Base-by-base conservation (phyloP, 441 rosid species). In the Mallotus repandus region DNA sequence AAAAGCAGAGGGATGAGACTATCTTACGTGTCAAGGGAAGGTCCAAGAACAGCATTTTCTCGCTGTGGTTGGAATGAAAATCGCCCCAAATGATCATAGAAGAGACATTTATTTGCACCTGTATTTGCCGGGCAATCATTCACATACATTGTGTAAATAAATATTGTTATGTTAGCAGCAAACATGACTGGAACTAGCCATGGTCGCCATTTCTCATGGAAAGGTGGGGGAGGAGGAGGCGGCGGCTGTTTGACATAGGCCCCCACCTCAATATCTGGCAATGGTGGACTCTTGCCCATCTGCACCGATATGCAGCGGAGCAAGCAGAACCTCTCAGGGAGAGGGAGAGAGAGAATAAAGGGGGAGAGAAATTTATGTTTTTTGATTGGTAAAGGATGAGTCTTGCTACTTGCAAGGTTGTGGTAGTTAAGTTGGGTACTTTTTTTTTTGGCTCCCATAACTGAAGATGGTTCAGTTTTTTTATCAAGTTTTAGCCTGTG, bases 141-240 rank as follows among this genome's bases (percentile, higher is more conserved):
- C 29, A 84, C 63, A 56, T 90, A 84, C 98, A 94, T 89, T 43
- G 87, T 78, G 79, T 76, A 76, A 19, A 78, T 76, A 77, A 94
- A 91, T 55, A 83, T 53, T n/a, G 73, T 74, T 25, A 83, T 46
- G 48, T 92, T 79, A 41, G 76, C 89, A 35, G 81, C 45, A 41
- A 87, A 84, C 43, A 86, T 83, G 66, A 88, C 70, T 18, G 96
- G 94, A 72, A 85, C 75, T 41, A 91, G 86, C 97, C 98, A 89
- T 3, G 91, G 69, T 41, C 59, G 54, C 93, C 93, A 90, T 69
- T 81, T 87, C 72, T 83, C 53, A 0, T 86, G 83, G 4, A 61
- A 19, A 0, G 88, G 85, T 0, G 87, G 88, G n/a, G 75, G 80
- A 72, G 73, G 76, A 38, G 56, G 85, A 16, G 83, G 84, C 19